These are phyloP conservation scores for Staphylotrichum tortipilum DNA, from an alignment of 495 filamentous ascomycete genomes.

Conservation along the genomic window DNA sequence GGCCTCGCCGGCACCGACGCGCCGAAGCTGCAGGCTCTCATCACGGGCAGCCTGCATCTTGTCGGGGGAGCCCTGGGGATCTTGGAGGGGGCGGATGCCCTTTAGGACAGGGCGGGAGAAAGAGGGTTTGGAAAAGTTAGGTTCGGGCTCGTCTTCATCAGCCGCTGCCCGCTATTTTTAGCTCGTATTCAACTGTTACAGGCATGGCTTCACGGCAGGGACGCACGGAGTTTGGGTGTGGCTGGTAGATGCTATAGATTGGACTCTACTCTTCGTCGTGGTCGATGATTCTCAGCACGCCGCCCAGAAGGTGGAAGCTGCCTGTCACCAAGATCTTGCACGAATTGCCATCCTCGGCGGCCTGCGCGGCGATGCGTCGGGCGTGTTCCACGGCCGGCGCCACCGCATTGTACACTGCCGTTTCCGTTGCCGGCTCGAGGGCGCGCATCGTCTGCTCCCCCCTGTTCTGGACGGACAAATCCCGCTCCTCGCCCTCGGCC, in stretches of 20 bases:
- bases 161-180: background rate
- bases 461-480: conserved; percentile 28
- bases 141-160: conserved; percentile 12
- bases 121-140: background rate
- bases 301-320: conserved; percentile 82
- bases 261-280: conserved; percentile 22
- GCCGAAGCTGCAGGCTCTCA: conserved; percentile 37
- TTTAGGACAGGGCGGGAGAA: conserved; percentile 24
- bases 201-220: conserved; percentile 12
- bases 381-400: conserved; percentile 22
- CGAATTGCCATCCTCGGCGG: conserved; percentile 7
- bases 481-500: conserved; percentile 15
- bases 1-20: conserved; percentile 32
- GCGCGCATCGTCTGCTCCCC: conserved; percentile 20
- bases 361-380: conserved; percentile 9
- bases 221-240: background rate
- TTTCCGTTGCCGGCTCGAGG: conserved; percentile 10
- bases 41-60: conserved; percentile 57
- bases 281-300: conserved; percentile 68
- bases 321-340: conserved; percentile 58
- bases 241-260: conserved; percentile 1
- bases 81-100: conserved; percentile 35
- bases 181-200: conserved; percentile 15
- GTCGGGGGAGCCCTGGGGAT: conserved; percentile 51
- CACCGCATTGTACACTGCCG: conserved; percentile 20